Percentiles rank a stretch among this genome's conserved stretches.
Evolutionary conservation across 2,329 filamentous ascomycete genomes (phyloP).

Genomic region (Plenodomus tracheiphilus): DNA sequence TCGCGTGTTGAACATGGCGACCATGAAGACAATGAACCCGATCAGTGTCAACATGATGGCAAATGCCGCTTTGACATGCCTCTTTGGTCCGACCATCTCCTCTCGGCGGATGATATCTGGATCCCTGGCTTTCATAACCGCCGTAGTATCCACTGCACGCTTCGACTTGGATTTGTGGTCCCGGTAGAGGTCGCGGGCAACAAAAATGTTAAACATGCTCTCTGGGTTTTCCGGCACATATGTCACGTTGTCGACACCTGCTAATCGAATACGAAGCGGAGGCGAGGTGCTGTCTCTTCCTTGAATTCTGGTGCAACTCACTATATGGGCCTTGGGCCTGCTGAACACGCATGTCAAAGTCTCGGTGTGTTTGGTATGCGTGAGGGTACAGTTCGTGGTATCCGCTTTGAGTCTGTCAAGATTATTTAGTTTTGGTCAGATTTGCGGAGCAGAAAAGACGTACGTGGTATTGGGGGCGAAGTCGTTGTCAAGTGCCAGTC

Average conservation of each 20-base stretch:
- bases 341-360: neutral
- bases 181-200: neutral
- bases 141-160: neutral
- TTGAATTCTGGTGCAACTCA: neutral
- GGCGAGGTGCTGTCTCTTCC: neutral
- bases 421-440: no score
- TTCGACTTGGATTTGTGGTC: neutral
- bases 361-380: neutral
- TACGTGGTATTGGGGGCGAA: neutral
- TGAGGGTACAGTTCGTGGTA: neutral
- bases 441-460: no score
- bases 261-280: neutral
- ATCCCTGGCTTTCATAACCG: neutral
- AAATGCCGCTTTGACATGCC: neutral
- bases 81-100: neutral
- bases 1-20: neutral
- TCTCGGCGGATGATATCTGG: neutral
- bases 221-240: neutral
- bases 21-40: neutral
- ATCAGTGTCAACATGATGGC: neutral
- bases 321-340: neutral
- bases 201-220: neutral
- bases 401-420: neutral
- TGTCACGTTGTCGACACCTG: neutral
- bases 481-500: neutral